A percentile compares a stretch with the other conserved stretches of the same genome.
phyloP scores from a whole-genome alignment of 495 filamentous ascomycete genomes.

The Penicillium chermesinum region DNA sequence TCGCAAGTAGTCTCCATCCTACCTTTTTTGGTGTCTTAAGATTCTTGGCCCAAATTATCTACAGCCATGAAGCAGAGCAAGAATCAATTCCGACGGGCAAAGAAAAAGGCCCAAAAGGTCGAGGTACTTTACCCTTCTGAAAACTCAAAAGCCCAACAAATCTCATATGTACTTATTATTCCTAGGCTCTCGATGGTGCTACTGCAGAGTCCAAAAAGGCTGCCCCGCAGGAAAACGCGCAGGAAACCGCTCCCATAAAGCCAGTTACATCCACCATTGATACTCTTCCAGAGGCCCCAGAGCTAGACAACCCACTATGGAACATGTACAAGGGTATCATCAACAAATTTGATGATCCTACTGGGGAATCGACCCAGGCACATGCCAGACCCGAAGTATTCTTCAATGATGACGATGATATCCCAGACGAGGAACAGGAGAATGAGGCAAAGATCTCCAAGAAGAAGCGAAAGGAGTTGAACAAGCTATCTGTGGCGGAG shows the following conservation, averaged over 20 bases:
- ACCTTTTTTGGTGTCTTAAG: background rate
- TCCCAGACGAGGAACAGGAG: slow-evolving; percentile 77
- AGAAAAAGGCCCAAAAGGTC: slow-evolving; percentile 78
- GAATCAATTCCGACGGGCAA: slow-evolving; percentile 78
- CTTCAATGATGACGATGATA: slow-evolving; percentile 81
- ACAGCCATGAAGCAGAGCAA: slow-evolving; percentile 61
- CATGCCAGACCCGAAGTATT: slow-evolving; percentile 82
- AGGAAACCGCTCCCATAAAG: slow-evolving; percentile 15
- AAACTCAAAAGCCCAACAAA: background rate
- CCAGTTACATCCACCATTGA: slow-evolving; percentile 20
- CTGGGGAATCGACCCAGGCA: slow-evolving; percentile 57
- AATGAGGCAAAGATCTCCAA: slow-evolving; percentile 71
- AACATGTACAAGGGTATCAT: slow-evolving; percentile 78
- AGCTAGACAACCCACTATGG: slow-evolving; percentile 70
- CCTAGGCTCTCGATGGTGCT: too few relatives aligned
- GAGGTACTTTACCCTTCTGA: slow-evolving; percentile 20
- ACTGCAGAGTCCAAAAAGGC: slow-evolving; percentile 3
- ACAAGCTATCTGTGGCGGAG: slow-evolving; percentile 90
- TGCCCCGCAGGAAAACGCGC: too few relatives aligned
- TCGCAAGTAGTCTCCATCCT: too few relatives aligned
- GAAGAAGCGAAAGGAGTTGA: slow-evolving; percentile 84
- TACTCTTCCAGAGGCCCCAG: slow-evolving; percentile 36
- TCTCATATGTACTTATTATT: too few relatives aligned
- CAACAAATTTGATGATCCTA: slow-evolving; percentile 61
- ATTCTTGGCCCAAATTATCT: background rate